phyloP scores from a whole-genome alignment of 2,329 filamentous ascomycete species.

The Akanthomyces lecanii region DNA sequence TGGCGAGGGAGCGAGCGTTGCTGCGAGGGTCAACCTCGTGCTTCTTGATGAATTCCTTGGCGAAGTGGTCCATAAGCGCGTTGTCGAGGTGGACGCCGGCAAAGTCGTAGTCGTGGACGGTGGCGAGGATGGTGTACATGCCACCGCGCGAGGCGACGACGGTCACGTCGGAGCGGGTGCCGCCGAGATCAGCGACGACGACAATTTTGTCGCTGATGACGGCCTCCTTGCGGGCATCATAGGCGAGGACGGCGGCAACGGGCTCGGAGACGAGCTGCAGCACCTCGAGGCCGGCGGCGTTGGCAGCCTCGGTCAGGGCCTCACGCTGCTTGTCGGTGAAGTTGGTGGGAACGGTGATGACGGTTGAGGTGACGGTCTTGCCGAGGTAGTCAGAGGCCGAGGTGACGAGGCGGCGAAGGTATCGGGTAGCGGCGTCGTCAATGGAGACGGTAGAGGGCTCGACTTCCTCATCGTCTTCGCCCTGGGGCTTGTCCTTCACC shows the following conservation, averaged over 20 bases:
- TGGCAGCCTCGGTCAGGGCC: constrained; percentile 72
- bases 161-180: constrained; percentile 85
- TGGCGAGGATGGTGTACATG: constrained; percentile 93
- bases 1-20: constrained; percentile 78
- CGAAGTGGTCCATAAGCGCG: constrained; percentile 90
- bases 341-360: constrained; percentile 91
- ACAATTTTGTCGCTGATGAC: constrained; percentile 78
- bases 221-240: constrained; percentile 78
- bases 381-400: constrained; percentile 90
- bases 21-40: constrained; percentile 82
- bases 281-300: constrained; percentile 78
- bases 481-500: constrained; percentile 63
- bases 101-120: constrained; percentile 92
- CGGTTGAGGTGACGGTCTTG: constrained; percentile 89
- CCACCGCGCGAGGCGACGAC: constrained; percentile 88
- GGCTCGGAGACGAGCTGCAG: constrained; percentile 93
- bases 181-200: constrained; percentile 88
- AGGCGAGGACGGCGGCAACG: constrained; percentile 80
- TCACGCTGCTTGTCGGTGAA: constrained; percentile 83
- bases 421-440: constrained; percentile 77
- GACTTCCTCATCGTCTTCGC: constrained; percentile 46
- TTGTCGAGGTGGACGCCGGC: constrained; percentile 82
- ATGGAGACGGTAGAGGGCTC: constrained; percentile 63
- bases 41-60: constrained; percentile 99
- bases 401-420: constrained; percentile 73